Base-by-base conservation (phyloP, 345 rosid species). In the Kandelia obovata region DNA sequence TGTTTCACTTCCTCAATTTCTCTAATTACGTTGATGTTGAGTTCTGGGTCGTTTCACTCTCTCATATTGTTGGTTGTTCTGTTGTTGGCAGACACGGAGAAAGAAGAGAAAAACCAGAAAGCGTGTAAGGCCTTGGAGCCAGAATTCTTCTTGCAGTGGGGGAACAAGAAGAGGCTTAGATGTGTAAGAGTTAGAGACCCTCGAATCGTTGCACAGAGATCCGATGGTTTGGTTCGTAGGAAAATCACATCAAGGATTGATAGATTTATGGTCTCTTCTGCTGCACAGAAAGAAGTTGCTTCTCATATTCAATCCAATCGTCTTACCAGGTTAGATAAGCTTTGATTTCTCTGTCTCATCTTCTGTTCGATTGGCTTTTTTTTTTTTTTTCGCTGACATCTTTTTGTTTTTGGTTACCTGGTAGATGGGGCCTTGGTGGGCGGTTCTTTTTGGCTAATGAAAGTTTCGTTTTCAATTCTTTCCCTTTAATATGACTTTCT, bases 151-250 rank as follows among this genome's bases (percentile, higher is more conserved):
- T 72, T 88, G 70, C 89, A 81, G 89, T 85, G 92, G 92, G 90
- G 89, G 31, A 85, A 82, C 68, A 76, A 82, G 70, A 88, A 88
- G 92, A 76, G 87, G 72, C 83, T 85, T 46, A 81, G 92, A 84
- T 88, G 92, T 69, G 89, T 88, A 5, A 81, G 92, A 80, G 89
- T 84, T 66, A 88, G 83, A 77, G 87, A 82, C 53, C 84, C 88
- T 51, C 82, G 78, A 71, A 69, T 81, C 55, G 51, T 76, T 67
- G 76, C 89, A 27, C 88, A 72, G 46, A 85, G 84, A 79, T 72
- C 85, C 10, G 73, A 77, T 61, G 83, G 84, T 64, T 58, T 80
- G 49, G 61, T 79, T 66, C 79, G 84, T 59, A 67, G 84, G 61
- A 88, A 73, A 78, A 78, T 79, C 79, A 64, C 77, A 11, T 82